These are phyloP conservation scores for Coelastrella sp. DNA, from an alignment of 139 green algal species.

Conservation along the genomic window DNA sequence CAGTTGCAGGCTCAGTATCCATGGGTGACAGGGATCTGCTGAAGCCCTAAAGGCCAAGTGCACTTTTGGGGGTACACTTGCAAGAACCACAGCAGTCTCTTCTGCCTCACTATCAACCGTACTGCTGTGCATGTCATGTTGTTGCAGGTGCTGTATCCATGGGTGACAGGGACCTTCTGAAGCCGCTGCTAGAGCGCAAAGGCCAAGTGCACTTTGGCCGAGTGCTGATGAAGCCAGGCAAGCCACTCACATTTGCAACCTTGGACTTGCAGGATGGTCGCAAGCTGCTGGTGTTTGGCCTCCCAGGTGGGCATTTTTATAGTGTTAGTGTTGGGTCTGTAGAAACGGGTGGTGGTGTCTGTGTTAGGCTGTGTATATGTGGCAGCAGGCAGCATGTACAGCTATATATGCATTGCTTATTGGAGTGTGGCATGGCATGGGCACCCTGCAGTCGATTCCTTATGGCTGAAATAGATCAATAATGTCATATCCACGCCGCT, in stretches of 20 bases:
- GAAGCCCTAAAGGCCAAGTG: constrained; percentile 80
- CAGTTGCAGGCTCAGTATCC: constrained; percentile 92
- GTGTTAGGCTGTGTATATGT: too few species aligned
- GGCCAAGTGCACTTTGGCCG: constrained; percentile 94
- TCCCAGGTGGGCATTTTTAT: constrained; percentile 66
- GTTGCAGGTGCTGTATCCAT: constrained; percentile 96
- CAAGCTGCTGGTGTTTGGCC: constrained; percentile 81
- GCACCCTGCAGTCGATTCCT: too few species aligned
- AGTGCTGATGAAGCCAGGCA: constrained; percentile 97
- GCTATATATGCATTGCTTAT: too few species aligned
- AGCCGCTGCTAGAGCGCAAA: constrained; percentile 89
- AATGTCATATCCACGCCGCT: too few species aligned
- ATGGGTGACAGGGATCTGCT: constrained; percentile 97
- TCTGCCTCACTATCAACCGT: too few species aligned
- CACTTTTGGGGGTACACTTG: constrained; percentile 67
- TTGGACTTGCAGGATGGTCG: constrained; percentile 61
- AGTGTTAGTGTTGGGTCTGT: too few species aligned
- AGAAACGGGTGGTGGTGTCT: too few species aligned
- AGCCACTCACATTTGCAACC: constrained; percentile 97
- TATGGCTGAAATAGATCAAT: too few species aligned
- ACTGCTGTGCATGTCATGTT: neutral
- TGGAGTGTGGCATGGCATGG: too few species aligned
- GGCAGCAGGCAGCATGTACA: too few species aligned
- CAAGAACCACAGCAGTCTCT: too few species aligned
- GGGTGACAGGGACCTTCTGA: constrained; percentile 96